Percentiles rank a stretch among this genome's conserved stretches.
Conservation (phyloP, 768 basidiomycete species). For the Kwoniella botswanensis region DNA sequence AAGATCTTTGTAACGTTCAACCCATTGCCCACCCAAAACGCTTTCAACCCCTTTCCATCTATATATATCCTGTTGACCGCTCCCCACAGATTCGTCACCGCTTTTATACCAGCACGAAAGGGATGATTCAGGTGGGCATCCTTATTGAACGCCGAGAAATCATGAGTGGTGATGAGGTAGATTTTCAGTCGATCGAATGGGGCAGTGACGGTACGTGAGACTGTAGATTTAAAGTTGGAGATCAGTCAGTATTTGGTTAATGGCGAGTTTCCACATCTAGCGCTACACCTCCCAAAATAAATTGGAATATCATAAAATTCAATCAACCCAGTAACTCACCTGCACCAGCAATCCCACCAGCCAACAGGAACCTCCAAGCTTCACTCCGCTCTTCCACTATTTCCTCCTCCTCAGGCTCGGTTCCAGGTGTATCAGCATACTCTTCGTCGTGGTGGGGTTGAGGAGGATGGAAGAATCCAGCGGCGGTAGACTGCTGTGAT, state of each 20-base stretch:
- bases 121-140: conserved; percentile 29
- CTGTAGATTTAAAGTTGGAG: conserved; percentile 59
- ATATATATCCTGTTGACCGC: conserved; percentile 82
- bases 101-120: conserved; percentile 38
- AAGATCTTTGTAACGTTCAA: conserved; percentile 94
- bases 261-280: too few relatives aligned
- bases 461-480: conserved; percentile 25
- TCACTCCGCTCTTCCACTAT: conserved; percentile 59
- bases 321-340: conserved; percentile 63
- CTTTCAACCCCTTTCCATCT: conserved; percentile 79
- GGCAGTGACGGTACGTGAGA: conserved; percentile 93
- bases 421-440: conserved; percentile 39
- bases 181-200: conserved; percentile 97
- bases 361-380: conserved; percentile 85
- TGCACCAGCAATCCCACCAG: conserved; percentile 92
- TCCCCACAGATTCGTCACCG: conserved; percentile 64
- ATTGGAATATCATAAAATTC: too few relatives aligned
- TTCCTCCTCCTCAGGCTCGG: conserved; percentile 53
- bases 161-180: conserved; percentile 78
- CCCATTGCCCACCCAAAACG: conserved; percentile 94
- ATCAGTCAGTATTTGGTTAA: too few relatives aligned
- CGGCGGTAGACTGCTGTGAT: conserved; percentile 21
- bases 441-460: conserved; percentile 32
- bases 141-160: conserved; percentile 24
- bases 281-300: too few relatives aligned